Evolutionary conservation across 495 filamentous ascomycete species (phyloP).

Genomic region (Lasiosphaeriaceae sp.): DNA sequence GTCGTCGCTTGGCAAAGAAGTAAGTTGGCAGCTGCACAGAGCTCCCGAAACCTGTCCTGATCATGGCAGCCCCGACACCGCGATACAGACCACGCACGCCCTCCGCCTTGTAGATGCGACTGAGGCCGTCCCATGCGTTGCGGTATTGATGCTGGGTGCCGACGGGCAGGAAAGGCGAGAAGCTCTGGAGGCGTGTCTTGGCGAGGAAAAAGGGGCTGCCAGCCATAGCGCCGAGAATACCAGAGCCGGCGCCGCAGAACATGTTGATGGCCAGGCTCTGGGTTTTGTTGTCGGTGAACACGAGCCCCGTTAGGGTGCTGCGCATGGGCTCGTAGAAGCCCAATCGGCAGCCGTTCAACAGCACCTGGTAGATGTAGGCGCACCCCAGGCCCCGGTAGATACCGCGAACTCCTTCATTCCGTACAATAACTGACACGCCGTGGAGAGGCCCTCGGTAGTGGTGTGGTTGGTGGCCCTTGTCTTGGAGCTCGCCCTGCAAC

Average conservation of each 20-base stretch:
- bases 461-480: slow-evolving; percentile 74
- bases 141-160: slow-evolving; percentile 93
- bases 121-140: slow-evolving; percentile 77
- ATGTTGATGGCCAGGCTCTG: slow-evolving; percentile 91
- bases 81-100: slow-evolving; percentile 81
- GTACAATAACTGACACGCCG: slow-evolving; percentile 82
- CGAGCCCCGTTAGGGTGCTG: slow-evolving; percentile 51
- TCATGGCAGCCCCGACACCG: slow-evolving; percentile 92
- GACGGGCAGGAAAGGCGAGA: slow-evolving; percentile 88
- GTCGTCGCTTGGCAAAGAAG: slow-evolving; percentile 89
- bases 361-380: slow-evolving; percentile 95
- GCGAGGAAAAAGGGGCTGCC: slow-evolving; percentile 98
- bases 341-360: slow-evolving; percentile 92
- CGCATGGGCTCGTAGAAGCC: slow-evolving; percentile 98
- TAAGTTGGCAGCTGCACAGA: slow-evolving; percentile 96
- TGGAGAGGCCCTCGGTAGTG: slow-evolving; percentile 93
- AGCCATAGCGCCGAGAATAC: slow-evolving; percentile 82
- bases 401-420: slow-evolving; percentile 84
- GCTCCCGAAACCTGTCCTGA: slow-evolving; percentile 91
- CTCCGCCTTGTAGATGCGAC: slow-evolving; percentile 71
- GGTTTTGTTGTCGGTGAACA: slow-evolving; percentile 66
- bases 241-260: slow-evolving; percentile 81
- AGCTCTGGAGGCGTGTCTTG: slow-evolving; percentile 94
- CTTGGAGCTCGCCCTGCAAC: slow-evolving; percentile 91
- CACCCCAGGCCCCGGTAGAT: slow-evolving; percentile 86